Base-by-base conservation (phyloP, 2,329 filamentous ascomycete genomes). In the Tolypocladium endophyticum region DNA sequence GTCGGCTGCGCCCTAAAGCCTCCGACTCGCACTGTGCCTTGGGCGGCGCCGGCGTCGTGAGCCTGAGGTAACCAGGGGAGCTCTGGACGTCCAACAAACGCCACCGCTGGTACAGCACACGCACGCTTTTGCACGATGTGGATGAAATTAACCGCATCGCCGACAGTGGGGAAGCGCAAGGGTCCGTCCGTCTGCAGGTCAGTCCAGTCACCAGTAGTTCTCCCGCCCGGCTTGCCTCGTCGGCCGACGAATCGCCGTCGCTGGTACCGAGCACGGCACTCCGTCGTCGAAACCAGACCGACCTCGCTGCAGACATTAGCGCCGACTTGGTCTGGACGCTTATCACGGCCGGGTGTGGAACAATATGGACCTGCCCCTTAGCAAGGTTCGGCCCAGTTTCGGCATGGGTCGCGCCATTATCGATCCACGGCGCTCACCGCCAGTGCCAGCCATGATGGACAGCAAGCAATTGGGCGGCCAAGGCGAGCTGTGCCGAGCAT, bases 261-360 rank as follows among this genome's bases (percentile, higher is more conserved):
- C 30, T 23, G 50, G 47, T 16, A 20, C 25, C 28, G 16, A 33
- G 47, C 47, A 52, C 47, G 28, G 50, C 30, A 35, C 20, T 33
- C 20, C 11, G 50, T 54, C 20, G 11, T 36, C 20, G 50, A 53
- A 7, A 33, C 47, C 50, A 58, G 16, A 50, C 47, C 56, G 58
- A 33, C 57, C 41, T 59, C 57, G 45, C 43, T 47, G 59, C 56
- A 58, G 30, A 52, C 41, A 39, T 35, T 61, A 59, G 60, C 45
- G 55, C 38, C 55, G n/a, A 12, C 38, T 25, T 52, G 53, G 57
- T 35, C 52, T 52, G 20, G 58, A 59, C 35, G 59, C 59, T 58
- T 52, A 38, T 59, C 39, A 56, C 52, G 52, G 23, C 25, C 41
- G 36, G 33, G 38, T 38, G 59, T 59, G 59, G 53, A 55, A 36